Evolutionary conservation across 2,329 filamentous ascomycete genomes (phyloP).

Genomic region (Fusarium sacchari): DNA sequence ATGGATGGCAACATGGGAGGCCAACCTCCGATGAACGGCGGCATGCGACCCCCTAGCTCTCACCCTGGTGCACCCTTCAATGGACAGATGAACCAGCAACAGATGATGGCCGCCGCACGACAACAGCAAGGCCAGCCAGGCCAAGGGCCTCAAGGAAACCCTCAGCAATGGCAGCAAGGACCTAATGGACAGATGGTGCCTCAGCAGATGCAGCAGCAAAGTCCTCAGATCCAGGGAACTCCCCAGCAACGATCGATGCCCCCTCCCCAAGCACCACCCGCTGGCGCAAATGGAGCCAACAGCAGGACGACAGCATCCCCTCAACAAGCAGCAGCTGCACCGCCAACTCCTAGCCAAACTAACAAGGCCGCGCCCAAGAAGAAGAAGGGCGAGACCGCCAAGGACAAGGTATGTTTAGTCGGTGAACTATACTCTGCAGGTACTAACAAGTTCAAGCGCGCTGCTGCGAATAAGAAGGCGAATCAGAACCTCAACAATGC

Average conservation of each 20-base stretch:
- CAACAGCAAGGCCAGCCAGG: conserved; percentile 50
- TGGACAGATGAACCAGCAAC: conserved; percentile 64
- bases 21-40: conserved; percentile 68
- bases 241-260: conserved; percentile 79
- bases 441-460: conserved; percentile 50
- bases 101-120: conserved; percentile 64
- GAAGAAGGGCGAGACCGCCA: conserved; percentile 73
- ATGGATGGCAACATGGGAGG: conserved; percentile 59
- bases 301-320: conserved; percentile 69
- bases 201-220: conserved; percentile 54
- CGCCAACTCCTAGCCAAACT: conserved; percentile 78
- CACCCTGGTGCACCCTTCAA: conserved; percentile 70
- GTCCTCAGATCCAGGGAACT: conserved; percentile 68
- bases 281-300: conserved; percentile 59
- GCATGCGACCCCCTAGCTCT: conserved; percentile 72
- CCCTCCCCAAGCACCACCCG: conserved; percentile 69
- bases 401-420: conserved; percentile 69
- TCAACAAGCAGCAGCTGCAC: conserved; percentile 71
- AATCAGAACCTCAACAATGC: conserved; percentile 62
- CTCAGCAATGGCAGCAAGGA: conserved; percentile 54
- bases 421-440: not conserved
- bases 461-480: conserved; percentile 70
- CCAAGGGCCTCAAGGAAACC: conserved; percentile 46
- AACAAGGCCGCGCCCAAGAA: conserved; percentile 83
- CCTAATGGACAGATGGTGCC: conserved; percentile 55